Percentiles rank a stretch among this genome's conserved stretches.
Evolutionary conservation across 129 eudicot genomes (phyloP).

Genomic region (Centrapalus pauciflorus): DNA sequence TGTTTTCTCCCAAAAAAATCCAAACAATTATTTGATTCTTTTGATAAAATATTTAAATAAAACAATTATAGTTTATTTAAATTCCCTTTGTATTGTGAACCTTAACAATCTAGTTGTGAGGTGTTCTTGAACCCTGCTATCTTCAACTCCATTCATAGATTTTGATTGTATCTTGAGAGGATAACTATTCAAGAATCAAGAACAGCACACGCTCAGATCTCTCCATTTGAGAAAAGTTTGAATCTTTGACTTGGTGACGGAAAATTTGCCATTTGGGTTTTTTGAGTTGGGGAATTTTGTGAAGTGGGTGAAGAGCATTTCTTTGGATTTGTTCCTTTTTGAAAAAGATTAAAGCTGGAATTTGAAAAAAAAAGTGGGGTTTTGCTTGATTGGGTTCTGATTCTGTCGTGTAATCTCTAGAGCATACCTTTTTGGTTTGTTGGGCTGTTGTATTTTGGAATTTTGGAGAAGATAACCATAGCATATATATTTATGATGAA

Average conservation of each 20-base stretch:
- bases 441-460: slow-evolving; percentile 19
- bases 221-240: slow-evolving; percentile 6
- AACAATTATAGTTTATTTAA: slow-evolving; percentile 19
- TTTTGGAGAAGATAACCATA: slow-evolving; percentile 23
- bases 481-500: slow-evolving; percentile 15
- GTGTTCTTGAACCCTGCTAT: slow-evolving; percentile 21
- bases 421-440: neutral
- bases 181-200: slow-evolving; percentile 8
- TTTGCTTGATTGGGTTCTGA: slow-evolving; percentile 25
- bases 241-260: slow-evolving; percentile 4
- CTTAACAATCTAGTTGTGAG: slow-evolving; percentile 18
- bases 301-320: slow-evolving; percentile 19
- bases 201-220: slow-evolving; percentile 8
- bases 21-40: slow-evolving; percentile 42
- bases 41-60: slow-evolving; percentile 16
- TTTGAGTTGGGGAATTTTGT: slow-evolving; percentile 7
- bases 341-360: slow-evolving; percentile 10
- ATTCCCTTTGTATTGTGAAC: slow-evolving; percentile 25
- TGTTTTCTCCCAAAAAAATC: slow-evolving; percentile 32
- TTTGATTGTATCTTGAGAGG: neutral
- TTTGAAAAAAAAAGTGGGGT: slow-evolving; percentile 11
- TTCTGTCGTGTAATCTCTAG: slow-evolving; percentile 6
- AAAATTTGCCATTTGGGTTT: slow-evolving; percentile 19
- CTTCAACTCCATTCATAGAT: neutral
- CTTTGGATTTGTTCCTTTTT: neutral